Percentiles rank a stretch among this genome's conserved stretches.
Conservation (phyloP, 1,284 basidiomycete genomes). For the Clitocybe nebularis region DNA sequence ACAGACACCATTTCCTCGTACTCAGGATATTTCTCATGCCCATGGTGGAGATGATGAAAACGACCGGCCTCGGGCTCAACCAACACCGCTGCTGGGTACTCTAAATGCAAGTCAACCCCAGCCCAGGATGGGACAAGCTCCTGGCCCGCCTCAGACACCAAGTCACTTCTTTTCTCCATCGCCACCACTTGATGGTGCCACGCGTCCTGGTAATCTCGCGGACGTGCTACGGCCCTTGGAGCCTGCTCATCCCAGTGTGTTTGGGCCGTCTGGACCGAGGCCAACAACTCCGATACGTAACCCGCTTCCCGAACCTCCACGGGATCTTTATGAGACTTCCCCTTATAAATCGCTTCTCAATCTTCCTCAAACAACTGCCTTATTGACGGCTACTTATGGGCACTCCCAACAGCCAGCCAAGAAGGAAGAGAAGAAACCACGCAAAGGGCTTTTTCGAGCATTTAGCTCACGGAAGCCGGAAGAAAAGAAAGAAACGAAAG, state of each 20-base stretch:
- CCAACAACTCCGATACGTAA: slow-evolving; percentile 28
- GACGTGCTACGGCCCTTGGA: neutral
- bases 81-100: no score
- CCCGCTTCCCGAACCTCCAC: slow-evolving; percentile 48
- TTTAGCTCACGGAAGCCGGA: slow-evolving; percentile 20
- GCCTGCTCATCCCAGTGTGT: slow-evolving; percentile 7
- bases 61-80: neutral
- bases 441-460: slow-evolving; percentile 27
- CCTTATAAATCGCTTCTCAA: slow-evolving; percentile 45
- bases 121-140: neutral
- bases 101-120: no score
- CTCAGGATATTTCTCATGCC: neutral
- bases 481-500: slow-evolving; percentile 14
- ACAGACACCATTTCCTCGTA: slow-evolving; percentile 3
- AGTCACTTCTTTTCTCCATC: neutral
- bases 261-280: slow-evolving; percentile 13
- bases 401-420: slow-evolving; percentile 5
- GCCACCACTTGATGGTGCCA: neutral
- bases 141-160: slow-evolving; percentile 3
- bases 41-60: slow-evolving; percentile 1
- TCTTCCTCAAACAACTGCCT: slow-evolving; percentile 40
- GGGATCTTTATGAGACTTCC: slow-evolving; percentile 43
- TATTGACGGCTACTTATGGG: slow-evolving; percentile 19
- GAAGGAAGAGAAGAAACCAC: slow-evolving; percentile 22
- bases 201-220: neutral